Evolutionary conservation across 2,329 filamentous ascomycete genomes (phyloP).

Genomic region (Domatiomyces catenatus): DNA sequence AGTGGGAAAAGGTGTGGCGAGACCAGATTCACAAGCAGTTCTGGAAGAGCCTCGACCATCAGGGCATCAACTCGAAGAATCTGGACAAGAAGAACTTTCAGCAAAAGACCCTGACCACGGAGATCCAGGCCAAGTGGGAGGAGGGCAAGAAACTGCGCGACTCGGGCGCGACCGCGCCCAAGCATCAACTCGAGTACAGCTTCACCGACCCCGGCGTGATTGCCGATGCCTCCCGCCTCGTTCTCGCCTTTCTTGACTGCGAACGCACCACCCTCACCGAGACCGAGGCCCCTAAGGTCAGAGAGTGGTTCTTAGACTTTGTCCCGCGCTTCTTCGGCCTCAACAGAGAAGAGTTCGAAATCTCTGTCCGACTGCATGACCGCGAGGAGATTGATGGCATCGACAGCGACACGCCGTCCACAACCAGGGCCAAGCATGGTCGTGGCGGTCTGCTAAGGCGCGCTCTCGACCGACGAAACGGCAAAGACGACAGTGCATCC

Average conservation of each 20-base stretch:
- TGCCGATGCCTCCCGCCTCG: conserved; percentile 33
- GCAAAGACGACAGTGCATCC: conserved; percentile 66
- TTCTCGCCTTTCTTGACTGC: conserved; percentile 35
- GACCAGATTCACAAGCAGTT: conserved; percentile 90
- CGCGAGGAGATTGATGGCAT: conserved; percentile 53
- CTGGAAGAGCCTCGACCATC: conserved; percentile 90
- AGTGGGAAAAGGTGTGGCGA: conserved; percentile 99
- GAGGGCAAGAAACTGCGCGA: conserved; percentile 64
- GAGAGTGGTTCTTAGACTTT: conserved; percentile 62
- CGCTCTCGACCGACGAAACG: conserved; percentile 64
- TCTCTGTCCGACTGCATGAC: conserved; percentile 41
- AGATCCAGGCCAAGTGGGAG: conserved; percentile 84
- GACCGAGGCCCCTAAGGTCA: conserved; percentile 54
- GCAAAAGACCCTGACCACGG: conserved; percentile 73
- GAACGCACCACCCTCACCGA: conserved; percentile 32
- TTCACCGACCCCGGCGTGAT: conserved; percentile 59
- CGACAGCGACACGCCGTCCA: conserved; percentile 45
- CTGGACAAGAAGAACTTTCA: conserved; percentile 85
- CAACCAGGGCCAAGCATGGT: conserved; percentile 56
- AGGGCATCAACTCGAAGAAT: conserved; percentile 77
- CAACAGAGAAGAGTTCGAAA: conserved; percentile 51
- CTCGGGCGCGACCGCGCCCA: conserved; percentile 43
- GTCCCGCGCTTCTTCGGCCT: conserved; percentile 64
- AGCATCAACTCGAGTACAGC: conserved; percentile 59
- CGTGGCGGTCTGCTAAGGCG: conserved; percentile 65